Evolutionary conservation across 805 yeast species (phyloP), one percentile per base, ranked within the genome.

Genomic region (Candida silvicultrix): DNA sequence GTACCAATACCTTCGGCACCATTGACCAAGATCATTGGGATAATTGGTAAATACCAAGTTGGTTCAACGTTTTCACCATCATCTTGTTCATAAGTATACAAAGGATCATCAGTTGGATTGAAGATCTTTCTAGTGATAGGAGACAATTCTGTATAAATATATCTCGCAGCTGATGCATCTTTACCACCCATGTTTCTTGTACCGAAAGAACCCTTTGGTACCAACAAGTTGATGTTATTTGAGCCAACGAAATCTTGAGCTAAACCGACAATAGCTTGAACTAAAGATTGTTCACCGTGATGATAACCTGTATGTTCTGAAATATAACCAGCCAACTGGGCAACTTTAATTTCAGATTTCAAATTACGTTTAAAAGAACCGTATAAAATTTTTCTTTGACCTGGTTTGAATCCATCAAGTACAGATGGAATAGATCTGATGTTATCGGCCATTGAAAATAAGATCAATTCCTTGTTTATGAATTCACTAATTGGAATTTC

Each of bases 1-100:
- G 99, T 90, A 51, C 99, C 99, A 64, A 94, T 94, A 70, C 99
- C 99, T 66, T 94, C 99, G 9, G 92, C 76, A 47, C 99, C 99
- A 60, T 94, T 94, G 5, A 94, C 96, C 50, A 94, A 73, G n/a
- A 94, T 62, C 88, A 89, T 87, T 10, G 99, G 99, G 36, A 94
- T 56, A n/a, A 94, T 81, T 1, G 99, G 99, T 37, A 88, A 71
- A 64, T 89, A 94, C 89, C 95, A 89, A 56, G 87, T 89, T 0
- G 99, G 99, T 63, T 94, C 99, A 18, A 92, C 95, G 0, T 92
- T 81, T 51, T 80, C 83, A 57, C 89, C 98, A 68, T 94, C 99
- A 62, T 90, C 99, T 60, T 88, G 89, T 47, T 89, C 70, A 63
- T 92, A 92, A 0, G 73, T 76, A 55, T 83, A 79, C 41, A 94